phyloP scores from a whole-genome alignment of 768 basidiomycete species.

The Trametes coccinea region DNA sequence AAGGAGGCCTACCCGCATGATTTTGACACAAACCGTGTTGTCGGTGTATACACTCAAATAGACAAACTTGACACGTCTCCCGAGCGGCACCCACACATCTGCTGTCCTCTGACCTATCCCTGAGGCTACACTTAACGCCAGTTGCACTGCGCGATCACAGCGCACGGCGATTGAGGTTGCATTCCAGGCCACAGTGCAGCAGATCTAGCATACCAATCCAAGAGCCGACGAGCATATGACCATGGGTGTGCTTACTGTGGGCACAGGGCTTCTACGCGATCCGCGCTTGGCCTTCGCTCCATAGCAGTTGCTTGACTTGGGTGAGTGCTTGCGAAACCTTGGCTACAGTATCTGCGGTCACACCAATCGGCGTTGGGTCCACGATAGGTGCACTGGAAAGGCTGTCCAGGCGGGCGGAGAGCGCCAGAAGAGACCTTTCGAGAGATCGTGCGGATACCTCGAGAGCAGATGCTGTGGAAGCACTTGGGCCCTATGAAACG shows the following conservation, averaged over 20 bases:
- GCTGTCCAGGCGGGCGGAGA: slow-evolving; percentile 52
- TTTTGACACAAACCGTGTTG: slow-evolving; percentile 9
- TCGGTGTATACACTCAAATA: slow-evolving; percentile 2
- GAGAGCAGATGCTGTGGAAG: slow-evolving; percentile 30
- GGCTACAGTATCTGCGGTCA: slow-evolving; percentile 66
- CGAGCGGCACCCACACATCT: slow-evolving; percentile 2
- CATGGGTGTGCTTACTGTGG: slow-evolving; percentile 9
- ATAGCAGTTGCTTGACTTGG: slow-evolving; percentile 59
- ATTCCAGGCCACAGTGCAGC: neutral
- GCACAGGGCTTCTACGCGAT: slow-evolving; percentile 15
- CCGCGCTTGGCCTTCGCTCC: slow-evolving; percentile 41
- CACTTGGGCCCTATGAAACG: neutral
- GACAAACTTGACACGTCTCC: slow-evolving; percentile 1
- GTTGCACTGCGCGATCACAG: slow-evolving; percentile 16
- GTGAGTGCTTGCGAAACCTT: slow-evolving; percentile 64
- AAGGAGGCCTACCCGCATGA: slow-evolving; percentile 16
- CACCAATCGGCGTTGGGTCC: slow-evolving; percentile 53
- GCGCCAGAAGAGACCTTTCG: slow-evolving; percentile 49
- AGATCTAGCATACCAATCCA: slow-evolving; percentile 11
- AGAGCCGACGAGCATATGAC: slow-evolving; percentile 6
- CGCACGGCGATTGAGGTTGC: slow-evolving; percentile 5
- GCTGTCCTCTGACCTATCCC: slow-evolving; percentile 13
- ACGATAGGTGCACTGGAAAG: slow-evolving; percentile 41
- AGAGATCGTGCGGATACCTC: slow-evolving; percentile 47
- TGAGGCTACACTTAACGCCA: slow-evolving; percentile 3